A percentile compares a stretch with the other conserved stretches of the same genome.
phyloP scores from a whole-genome alignment of 495 filamentous ascomycete species.

The Alectoria sarmentosa region DNA sequence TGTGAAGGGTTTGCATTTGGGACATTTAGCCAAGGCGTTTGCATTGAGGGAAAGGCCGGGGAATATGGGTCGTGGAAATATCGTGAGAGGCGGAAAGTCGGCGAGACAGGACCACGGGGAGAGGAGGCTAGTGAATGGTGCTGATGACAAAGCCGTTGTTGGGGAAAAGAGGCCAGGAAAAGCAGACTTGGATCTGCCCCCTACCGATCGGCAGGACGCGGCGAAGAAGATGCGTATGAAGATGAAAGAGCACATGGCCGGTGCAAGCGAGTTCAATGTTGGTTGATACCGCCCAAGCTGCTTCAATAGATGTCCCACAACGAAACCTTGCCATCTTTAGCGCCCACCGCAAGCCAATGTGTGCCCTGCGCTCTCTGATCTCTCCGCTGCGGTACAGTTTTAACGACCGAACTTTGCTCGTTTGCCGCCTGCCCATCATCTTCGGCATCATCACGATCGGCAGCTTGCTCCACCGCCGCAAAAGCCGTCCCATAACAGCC shows the following conservation, averaged over 20 bases:
- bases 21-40: constrained; percentile 91
- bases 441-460: neutral
- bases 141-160: neutral
- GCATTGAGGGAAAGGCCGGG: constrained; percentile 81
- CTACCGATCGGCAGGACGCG: constrained; percentile 52
- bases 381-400: constrained; percentile 53
- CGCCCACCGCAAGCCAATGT: constrained; percentile 87
- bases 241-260: constrained; percentile 69
- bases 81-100: constrained; percentile 34
- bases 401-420: neutral
- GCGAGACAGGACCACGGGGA: constrained; percentile 37
- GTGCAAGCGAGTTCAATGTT: constrained; percentile 81
- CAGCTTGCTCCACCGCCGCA: constrained; percentile 40
- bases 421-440: neutral
- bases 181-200: constrained; percentile 34
- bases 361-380: constrained; percentile 56
- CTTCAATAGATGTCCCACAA: constrained; percentile 89
- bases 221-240: constrained; percentile 70
- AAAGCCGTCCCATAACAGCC: constrained; percentile 86
- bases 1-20: constrained; percentile 80
- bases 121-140: constrained; percentile 27
- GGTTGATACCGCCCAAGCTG: constrained; percentile 42
- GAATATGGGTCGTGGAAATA: constrained; percentile 55
- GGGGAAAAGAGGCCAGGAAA: constrained; percentile 24
- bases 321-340: constrained; percentile 93